Evolutionary conservation across 1,284 basidiomycete genomes (phyloP).

Genomic region (Ustilago tritici): DNA sequence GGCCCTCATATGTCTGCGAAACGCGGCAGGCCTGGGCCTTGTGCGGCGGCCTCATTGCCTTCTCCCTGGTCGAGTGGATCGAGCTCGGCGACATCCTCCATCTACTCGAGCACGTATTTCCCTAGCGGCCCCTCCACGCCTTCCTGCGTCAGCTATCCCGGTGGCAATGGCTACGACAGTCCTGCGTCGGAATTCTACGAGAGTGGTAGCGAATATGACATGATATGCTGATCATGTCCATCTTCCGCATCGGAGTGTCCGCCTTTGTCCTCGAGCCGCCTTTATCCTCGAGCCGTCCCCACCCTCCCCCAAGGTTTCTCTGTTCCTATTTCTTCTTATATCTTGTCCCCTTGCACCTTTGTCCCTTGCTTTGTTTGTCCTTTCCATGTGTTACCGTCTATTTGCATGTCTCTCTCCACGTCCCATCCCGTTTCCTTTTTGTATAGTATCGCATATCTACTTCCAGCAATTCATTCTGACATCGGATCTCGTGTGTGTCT

Average conservation of each 20-base stretch:
- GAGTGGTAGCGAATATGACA: conserved; percentile 67
- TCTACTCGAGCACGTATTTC: conserved; percentile 51
- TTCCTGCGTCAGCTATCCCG: conserved; percentile 29
- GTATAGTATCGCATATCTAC: conserved; percentile 17
- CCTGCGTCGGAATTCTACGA: conserved; percentile 65
- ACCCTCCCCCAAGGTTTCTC: background rate
- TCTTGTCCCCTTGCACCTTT: conserved; percentile 3
- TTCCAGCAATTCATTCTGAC: conserved; percentile 1
- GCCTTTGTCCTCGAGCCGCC: background rate
- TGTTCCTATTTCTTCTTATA: background rate
- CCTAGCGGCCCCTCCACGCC: conserved; percentile 28
- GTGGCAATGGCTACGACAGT: conserved; percentile 60
- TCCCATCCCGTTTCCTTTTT: conserved; percentile 1
- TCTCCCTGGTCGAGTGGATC: conserved; percentile 42
- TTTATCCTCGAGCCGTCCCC: background rate
- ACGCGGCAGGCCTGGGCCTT: conserved; percentile 12
- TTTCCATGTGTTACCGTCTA: conserved; percentile 15
- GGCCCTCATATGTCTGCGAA: conserved; percentile 6
- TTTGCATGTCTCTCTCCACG: conserved; percentile 8
- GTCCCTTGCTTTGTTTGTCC: conserved; percentile 13
- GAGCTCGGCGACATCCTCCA: conserved; percentile 35
- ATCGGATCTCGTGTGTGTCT: background rate
- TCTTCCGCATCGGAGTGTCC: background rate
- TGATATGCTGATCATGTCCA: conserved; percentile 31
- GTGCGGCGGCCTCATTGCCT: conserved; percentile 18